Evolutionary conservation across 768 basidiomycete species (phyloP), one percentile per base, ranked within the genome.

Genomic region (Tylopilus cervinicoccineus): DNA sequence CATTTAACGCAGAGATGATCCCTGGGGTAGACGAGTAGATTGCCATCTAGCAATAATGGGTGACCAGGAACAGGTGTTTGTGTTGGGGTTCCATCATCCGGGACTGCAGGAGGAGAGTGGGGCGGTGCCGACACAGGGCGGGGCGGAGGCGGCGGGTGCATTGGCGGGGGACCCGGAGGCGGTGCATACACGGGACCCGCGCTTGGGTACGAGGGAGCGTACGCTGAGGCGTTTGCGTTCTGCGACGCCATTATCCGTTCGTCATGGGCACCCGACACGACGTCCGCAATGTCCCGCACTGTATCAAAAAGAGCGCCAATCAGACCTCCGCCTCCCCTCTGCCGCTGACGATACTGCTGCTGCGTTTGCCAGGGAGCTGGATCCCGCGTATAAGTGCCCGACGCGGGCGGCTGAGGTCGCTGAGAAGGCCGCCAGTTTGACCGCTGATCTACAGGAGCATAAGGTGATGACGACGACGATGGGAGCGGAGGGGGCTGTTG

Each of bases 1-100:
- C 88, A 91, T 73, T 87, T 90, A 2, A 67, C 60, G 54, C 88
- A 92, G 12, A 74, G 57, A 55, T 79, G 72, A 2, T 77, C 76
- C n/a, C 62, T 66, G 0, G 88, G 88, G 58, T 89, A 91, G 0
- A 90, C 80, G 7, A 92, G 69, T 8, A 87, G 62, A 41, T 75
- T 75, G 4, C 84, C 84, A 29, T 78, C 67, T 20, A 70, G 70
- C 46, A 92, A 65, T 5, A 91, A 69, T 0, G 86, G 84, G 55
- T 81, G 85, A 0, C 90, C 90, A 0, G 81, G 76, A 0, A 72
- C 70, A 4, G 89, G 86, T 3, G 61, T 70, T 6, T 63, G 72
- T 1, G 88, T 92, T 0, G 89, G 89, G 2, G 73, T 71, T 0
- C 78, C 77, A 53, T 86, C 83, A 45, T 80, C 74, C 1, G 69